A percentile compares a stretch with the other conserved stretches of the same genome.
phyloP scores from a whole-genome alignment of 2,329 filamentous ascomycete genomes.

The Botrytis squamosa region DNA sequence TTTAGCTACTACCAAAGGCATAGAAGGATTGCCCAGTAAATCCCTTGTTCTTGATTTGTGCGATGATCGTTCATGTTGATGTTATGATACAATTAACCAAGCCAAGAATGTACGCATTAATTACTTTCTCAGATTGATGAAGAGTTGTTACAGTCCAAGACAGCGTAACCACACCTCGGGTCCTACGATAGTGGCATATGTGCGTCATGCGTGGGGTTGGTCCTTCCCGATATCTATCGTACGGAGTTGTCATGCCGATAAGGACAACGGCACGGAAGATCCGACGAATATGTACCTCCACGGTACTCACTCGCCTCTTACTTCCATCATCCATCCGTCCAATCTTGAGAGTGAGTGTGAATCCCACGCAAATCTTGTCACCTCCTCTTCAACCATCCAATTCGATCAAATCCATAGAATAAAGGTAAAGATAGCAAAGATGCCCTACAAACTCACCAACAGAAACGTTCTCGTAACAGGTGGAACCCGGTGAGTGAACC shows the following conservation, averaged over 20 bases:
- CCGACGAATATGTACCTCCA: background rate
- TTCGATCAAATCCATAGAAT: background rate
- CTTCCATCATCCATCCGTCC: background rate
- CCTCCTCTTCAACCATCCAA: background rate
- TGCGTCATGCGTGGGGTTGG: background rate
- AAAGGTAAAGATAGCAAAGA: slow-evolving; percentile 37
- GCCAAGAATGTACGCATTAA: background rate
- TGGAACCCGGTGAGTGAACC: slow-evolving; percentile 54
- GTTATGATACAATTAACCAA: background rate
- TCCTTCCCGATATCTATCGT: background rate
- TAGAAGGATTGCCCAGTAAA: slow-evolving; percentile 38
- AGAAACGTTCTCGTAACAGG: slow-evolving; percentile 65
- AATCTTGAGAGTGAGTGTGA: background rate
- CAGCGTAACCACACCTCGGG: background rate
- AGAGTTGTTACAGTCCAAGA: background rate
- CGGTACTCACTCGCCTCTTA: background rate
- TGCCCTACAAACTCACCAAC: slow-evolving; percentile 62
- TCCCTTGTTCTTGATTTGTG: slow-evolving; percentile 2
- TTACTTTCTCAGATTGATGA: background rate
- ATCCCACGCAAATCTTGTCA: background rate
- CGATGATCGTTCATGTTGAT: background rate
- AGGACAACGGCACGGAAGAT: too few species aligned
- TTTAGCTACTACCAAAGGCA: slow-evolving; percentile 38
- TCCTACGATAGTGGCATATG: background rate
- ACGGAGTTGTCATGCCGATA: background rate